These are phyloP conservation scores for Aspergillus floridensis DNA, from an alignment of 2,329 filamentous ascomycete species.

Conservation along the genomic window DNA sequence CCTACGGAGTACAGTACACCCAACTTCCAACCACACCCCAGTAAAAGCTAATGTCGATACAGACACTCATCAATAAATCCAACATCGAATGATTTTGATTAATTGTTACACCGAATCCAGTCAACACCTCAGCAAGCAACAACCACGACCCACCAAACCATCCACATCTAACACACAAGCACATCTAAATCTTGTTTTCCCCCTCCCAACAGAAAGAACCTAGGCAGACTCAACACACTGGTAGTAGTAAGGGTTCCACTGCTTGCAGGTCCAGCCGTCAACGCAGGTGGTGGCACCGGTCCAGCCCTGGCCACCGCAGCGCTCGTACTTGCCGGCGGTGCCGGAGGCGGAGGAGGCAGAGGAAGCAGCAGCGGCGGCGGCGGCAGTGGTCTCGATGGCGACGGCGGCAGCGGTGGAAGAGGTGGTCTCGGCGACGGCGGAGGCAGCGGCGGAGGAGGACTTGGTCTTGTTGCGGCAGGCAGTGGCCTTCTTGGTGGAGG, in stretches of 20 bases:
- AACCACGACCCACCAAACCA: no score
- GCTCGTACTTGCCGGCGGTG: constrained; percentile 13
- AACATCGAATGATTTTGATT: no score
- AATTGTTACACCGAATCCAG: no score
- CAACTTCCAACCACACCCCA: no score
- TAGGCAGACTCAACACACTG: constrained; percentile 15
- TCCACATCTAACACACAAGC: no score
- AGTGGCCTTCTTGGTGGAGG: constrained; percentile 1
- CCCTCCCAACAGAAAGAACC: no score
- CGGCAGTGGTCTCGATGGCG: not conserved
- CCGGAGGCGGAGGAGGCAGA: constrained; percentile 8
- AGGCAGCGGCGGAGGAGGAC: not conserved
- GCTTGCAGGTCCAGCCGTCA: constrained; percentile 17
- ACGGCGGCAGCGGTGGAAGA: constrained; percentile 4
- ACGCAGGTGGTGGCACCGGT: constrained; percentile 15
- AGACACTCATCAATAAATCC: no score
- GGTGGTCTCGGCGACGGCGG: not conserved
- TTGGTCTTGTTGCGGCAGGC: not conserved
- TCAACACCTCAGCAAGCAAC: no score
- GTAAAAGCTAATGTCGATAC: no score
- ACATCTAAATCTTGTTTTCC: not conserved
- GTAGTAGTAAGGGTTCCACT: constrained; percentile 24
- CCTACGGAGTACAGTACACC: no score
- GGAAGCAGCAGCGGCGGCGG: not conserved
- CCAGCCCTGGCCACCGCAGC: constrained; percentile 20